Evolutionary conservation across 1,139 yeast genomes (phyloP), one percentile per base, ranked within the genome.

Genomic region (Magnusiomyces paraingens): DNA sequence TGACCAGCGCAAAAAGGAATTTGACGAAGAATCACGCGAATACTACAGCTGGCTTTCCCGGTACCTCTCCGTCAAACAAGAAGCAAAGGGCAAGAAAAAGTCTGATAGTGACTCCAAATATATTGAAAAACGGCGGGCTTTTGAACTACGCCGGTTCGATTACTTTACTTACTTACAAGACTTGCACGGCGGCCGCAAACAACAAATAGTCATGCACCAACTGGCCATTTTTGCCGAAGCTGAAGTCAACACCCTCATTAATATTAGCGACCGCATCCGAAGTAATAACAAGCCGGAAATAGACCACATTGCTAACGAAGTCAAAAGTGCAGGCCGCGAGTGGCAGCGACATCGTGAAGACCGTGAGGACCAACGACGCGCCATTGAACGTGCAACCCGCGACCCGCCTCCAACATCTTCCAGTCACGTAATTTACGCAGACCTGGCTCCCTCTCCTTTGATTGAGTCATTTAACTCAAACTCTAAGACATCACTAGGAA

Each of bases 11-110:
- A 79, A 77, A 62, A 78, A 81, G 54, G 78, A 75, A 46, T 86
- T 86, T 67, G 94, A 86, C 62, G 85, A 80, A 52, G 85, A 82
- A 57, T 81, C 90, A 1, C 80, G 83, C 57, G 89, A 84, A 53
- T 88, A 80, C 66, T 87, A 88, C 64, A 79, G 80, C 42, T 86
- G 93, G 90, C 70, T 85, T 45, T 80, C 85, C 51, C 79, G 85
- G 58, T 82, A 84, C 59, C 70, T 86, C 48, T 75, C 88, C 8
- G 82, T 83, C 59, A 88, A 84, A 56, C 83, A 82, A 47, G 74
- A 69, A 46, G 69, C 70, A 20, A 69, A 68, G 51, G 70, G 70
- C 43, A 70, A 68, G 59, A 69, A 69, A 58, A 67, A 66, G 55
- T 61, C 61, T 12, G 73, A 71, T 41, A 75, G 83, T 55, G 88